Conservation (phyloP, 2,329 filamentous ascomycete species). For the Colletotrichum sp. region DNA sequence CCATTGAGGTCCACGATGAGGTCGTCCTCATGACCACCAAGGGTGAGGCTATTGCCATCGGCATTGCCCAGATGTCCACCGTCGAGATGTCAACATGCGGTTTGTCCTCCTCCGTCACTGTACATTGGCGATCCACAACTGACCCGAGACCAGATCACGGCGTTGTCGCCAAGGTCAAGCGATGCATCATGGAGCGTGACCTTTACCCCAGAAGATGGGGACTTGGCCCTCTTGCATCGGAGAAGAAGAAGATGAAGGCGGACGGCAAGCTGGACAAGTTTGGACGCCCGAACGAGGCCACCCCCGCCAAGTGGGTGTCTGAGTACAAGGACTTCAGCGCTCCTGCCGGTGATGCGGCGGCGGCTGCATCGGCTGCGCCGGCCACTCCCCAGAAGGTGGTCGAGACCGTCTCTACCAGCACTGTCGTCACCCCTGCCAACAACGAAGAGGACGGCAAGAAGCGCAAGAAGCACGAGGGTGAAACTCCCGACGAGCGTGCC, state of each 20-base stretch:
- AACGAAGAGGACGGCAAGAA: slow-evolving; percentile 65
- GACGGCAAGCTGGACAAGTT: slow-evolving; percentile 98
- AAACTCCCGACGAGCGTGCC: slow-evolving; percentile 72
- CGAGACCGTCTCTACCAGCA: slow-evolving; percentile 43
- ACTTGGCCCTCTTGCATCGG: slow-evolving; percentile 86
- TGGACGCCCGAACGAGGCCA: slow-evolving; percentile 89
- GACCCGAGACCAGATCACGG: slow-evolving; percentile 72
- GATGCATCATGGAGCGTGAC: slow-evolving; percentile 99
- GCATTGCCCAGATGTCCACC: slow-evolving; percentile 96
- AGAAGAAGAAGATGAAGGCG: slow-evolving; percentile 99
- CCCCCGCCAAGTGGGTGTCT: slow-evolving; percentile 89
- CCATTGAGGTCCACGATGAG: slow-evolving; percentile 94
- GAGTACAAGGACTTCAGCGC: slow-evolving; percentile 90
- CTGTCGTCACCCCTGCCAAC: slow-evolving; percentile 46
- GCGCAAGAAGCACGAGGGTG: slow-evolving; percentile 83
- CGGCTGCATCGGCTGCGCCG: slow-evolving; percentile 46
- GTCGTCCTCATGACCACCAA: slow-evolving; percentile 99
- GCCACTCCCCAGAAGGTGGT: slow-evolving; percentile 41
- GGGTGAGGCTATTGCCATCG: slow-evolving; percentile 96
- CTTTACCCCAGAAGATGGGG: slow-evolving; percentile 97
- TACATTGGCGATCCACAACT: not conserved
- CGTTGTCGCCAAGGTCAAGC: slow-evolving; percentile 98
- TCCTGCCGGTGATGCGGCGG: slow-evolving; percentile 47
- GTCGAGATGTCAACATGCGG: slow-evolving; percentile 91
- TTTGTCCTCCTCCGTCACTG: not conserved